phyloP scores from a whole-genome alignment of 1,284 basidiomycete genomes.

The Chondrostereum purpureum region DNA sequence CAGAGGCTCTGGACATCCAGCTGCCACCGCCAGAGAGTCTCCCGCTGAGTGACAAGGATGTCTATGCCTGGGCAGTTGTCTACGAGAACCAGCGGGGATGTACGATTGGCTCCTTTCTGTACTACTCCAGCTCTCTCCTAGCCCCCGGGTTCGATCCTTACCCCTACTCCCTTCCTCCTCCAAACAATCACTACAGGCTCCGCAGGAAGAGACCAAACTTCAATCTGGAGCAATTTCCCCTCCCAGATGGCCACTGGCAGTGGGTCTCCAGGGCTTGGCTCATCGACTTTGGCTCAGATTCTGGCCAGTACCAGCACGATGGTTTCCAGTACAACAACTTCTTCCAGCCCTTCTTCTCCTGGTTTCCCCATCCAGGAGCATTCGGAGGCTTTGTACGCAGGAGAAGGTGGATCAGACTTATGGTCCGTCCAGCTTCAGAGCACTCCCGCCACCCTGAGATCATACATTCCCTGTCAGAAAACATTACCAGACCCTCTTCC shows the following conservation, averaged over 20 bases:
- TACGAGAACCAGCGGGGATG: slow-evolving; percentile 78
- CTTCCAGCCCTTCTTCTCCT: slow-evolving; percentile 55
- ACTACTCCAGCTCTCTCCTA: slow-evolving; percentile 68
- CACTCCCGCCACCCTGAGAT: slow-evolving; percentile 30
- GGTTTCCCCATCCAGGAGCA: slow-evolving; percentile 54
- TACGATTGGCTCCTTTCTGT: slow-evolving; percentile 65
- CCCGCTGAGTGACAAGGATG: slow-evolving; percentile 28
- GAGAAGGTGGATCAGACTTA: slow-evolving; percentile 71
- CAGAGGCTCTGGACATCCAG: neutral
- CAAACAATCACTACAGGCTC: slow-evolving; percentile 32
- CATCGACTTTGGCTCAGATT: slow-evolving; percentile 76
- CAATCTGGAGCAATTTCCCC: slow-evolving; percentile 59
- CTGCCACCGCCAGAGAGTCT: neutral
- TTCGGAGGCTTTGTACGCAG: slow-evolving; percentile 69
- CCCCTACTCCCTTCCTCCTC: slow-evolving; percentile 65
- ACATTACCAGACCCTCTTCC: neutral
- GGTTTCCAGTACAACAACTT: slow-evolving; percentile 80
- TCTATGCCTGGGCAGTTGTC: slow-evolving; percentile 69
- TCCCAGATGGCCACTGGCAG: slow-evolving; percentile 73
- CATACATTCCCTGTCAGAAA: neutral
- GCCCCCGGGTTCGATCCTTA: slow-evolving; percentile 44
- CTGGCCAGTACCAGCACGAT: slow-evolving; percentile 68
- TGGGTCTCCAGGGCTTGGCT: slow-evolving; percentile 79
- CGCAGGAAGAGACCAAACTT: slow-evolving; percentile 44
- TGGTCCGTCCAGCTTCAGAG: slow-evolving; percentile 69